Conservation (phyloP, 2,329 filamentous ascomycete species). For the Pyrenophora graminea region DNA sequence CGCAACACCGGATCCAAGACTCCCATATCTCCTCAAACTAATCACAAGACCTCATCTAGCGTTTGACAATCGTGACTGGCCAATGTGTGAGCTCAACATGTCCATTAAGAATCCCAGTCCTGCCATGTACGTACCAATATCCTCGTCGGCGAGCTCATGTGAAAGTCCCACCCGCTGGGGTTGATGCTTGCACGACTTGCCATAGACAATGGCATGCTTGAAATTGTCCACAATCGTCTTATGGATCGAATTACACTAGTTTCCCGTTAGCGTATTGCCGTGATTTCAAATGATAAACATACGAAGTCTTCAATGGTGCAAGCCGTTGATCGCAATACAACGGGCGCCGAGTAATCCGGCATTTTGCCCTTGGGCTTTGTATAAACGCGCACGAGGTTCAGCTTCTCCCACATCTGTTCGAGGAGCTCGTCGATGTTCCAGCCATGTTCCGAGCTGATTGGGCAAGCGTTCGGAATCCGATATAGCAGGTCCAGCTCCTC, state of each 20-base stretch:
- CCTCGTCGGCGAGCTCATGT: conserved; percentile 93
- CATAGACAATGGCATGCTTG: conserved; percentile 93
- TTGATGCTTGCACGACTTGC: conserved; percentile 97
- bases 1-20: conserved; percentile 22
- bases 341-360: conserved; percentile 89
- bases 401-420: conserved; percentile 98
- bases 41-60: conserved; percentile 35
- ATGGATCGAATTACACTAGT: conserved; percentile 93
- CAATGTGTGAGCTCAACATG: conserved; percentile 28
- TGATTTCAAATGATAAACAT: conserved; percentile 52
- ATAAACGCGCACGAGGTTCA: conserved; percentile 89
- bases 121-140: conserved; percentile 73
- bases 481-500: conserved; percentile 96
- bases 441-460: conserved; percentile 91
- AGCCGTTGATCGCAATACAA: conserved; percentile 79
- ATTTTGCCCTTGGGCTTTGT: conserved; percentile 96
- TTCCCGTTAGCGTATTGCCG: conserved; percentile 42
- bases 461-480: conserved; percentile 93
- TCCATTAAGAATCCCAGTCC: conserved; percentile 13
- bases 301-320: conserved; percentile 98
- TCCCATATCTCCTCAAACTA: conserved; percentile 22
- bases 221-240: conserved; percentile 95
- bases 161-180: conserved; percentile 90
- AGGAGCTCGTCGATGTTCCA: conserved; percentile 98
- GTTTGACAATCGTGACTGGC: conserved; percentile 51